Conservation (phyloP, 2,329 filamentous ascomycete species). For the Didymella segeticola region DNA sequence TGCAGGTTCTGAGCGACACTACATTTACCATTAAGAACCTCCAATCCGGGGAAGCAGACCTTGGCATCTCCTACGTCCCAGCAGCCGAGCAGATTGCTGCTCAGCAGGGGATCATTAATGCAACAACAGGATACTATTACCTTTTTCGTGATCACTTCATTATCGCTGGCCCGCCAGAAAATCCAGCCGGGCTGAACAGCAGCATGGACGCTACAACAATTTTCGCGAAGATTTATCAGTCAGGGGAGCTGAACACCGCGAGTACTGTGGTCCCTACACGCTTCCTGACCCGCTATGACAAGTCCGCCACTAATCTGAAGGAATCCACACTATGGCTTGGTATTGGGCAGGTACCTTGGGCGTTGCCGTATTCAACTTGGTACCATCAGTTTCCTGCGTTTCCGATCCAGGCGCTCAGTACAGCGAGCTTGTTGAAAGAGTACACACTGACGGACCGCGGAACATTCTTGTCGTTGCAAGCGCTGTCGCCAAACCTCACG, state of each 20-base stretch:
- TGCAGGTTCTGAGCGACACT: constrained; percentile 51
- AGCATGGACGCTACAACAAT: constrained; percentile 40
- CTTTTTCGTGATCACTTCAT: constrained; percentile 58
- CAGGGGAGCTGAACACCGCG: constrained; percentile 42
- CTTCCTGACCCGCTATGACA: constrained; percentile 57
- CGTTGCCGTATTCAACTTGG: constrained; percentile 54
- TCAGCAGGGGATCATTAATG: constrained; percentile 46
- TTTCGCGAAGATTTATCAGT: constrained; percentile 44
- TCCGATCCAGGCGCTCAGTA: constrained; percentile 54
- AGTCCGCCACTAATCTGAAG: constrained; percentile 59
- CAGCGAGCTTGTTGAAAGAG: constrained; percentile 52
- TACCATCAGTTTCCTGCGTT: constrained; percentile 57
- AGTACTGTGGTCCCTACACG: constrained; percentile 45
- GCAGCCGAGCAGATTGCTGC: constrained; percentile 55
- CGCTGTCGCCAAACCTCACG: constrained; percentile 32
- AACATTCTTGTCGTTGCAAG: constrained; percentile 51
- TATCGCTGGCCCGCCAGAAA: constrained; percentile 50
- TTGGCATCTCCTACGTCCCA: constrained; percentile 56
- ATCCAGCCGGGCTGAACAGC: constrained; percentile 46
- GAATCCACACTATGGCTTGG: constrained; percentile 55
- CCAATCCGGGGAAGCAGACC: constrained; percentile 48
- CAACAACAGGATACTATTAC: constrained; percentile 45
- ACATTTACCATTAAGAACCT: constrained; percentile 56
- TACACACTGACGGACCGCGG: constrained; percentile 58
- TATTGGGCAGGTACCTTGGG: constrained; percentile 58